Evolutionary conservation across 495 filamentous ascomycete genomes (phyloP), one percentile per base, ranked within the genome.

Genomic region (Diplogelasinospora grovesii): DNA sequence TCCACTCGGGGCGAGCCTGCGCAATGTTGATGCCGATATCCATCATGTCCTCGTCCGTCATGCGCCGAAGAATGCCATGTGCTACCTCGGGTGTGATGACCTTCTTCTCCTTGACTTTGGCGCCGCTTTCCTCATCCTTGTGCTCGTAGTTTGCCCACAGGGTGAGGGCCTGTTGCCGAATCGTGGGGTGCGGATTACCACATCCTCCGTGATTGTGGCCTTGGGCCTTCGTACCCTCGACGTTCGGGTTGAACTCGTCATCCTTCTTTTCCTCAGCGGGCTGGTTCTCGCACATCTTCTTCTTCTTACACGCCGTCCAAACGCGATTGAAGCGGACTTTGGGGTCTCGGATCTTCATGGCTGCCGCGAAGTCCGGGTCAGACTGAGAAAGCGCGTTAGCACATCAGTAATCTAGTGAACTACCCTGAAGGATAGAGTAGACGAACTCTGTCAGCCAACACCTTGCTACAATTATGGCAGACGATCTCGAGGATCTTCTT

Each of bases 401-500:
- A n/a, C n/a, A 81, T 70, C 64, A 66, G 48, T 49, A 61, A 56
- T 53, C 57, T 57, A 66, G 64, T n/a, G n/a, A 63, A 70, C 70
- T 39, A 52, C 50, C 57, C 50, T 31, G 43, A 56, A 43, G 50
- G 63, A 58, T 45, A 50, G 72, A 79, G 26, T 48, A 46, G 68
- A 87, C 92, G 86, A 78, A 96, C 90, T 79, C 83, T 82, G 74
- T 95, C 88, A 57, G 85, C 79, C 65, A 92, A 74, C 50, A 97
- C 83, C 74, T 87, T 95, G 61, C 88, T 86, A 71, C 92, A 99
- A 65, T 92, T 95, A 66, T 92, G 89, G 74, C 92, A 99, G 56
- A 97, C 89, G 22, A 85, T 88, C 74, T 99, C 92, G 49, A 99
- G 73, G 43, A 99, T 71, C 71, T 95, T 97, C 77, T 99, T 97